Base-by-base conservation (phyloP, 352 stramenopile species). In the Pythium phragmiticola region DNA sequence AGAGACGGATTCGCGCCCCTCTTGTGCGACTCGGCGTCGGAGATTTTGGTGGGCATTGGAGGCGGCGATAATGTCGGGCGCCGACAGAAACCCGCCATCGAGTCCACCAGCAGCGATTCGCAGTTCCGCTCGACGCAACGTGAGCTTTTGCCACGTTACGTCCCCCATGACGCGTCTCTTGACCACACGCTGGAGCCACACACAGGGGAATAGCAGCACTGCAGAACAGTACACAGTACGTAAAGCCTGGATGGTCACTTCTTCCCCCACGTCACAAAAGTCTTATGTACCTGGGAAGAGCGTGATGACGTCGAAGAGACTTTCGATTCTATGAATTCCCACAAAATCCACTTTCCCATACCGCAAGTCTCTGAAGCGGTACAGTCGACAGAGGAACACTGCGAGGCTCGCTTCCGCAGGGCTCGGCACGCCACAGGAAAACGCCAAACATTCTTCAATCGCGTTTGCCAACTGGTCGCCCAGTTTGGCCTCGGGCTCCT, bases 141-240 rank as follows among this genome's bases (percentile, higher is more conserved):
- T 49, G 19, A 90, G 51, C 12, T 60, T 66, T 14, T 66, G 36
- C 79, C 81, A 90, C 23, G 79, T 87, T 39, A 61, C 76, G 12
- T 73, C 46, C 1, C 79, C 79, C 9, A 90, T 59, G 37, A 86
- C 70, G 16, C 79, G 77, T 34, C 60, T 58, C 57, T 69, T 68
- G 11, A 90, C 70, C 8, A 90, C 77, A 13, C 66, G 76, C 30
- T 85, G 81, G 8, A 61, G 34, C 81, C 81, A 90, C 17, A 87
- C 63, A 30, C 75, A 84, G n/a, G 81, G 79, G 47, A 87, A 88
- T 2, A 89, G 46, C 14, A 90, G 62, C 43, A 85, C 81, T 90
- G 36, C 19, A 7, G 26, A 50, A 43, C 5, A 64, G 43, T 13
- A 48, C n/a, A 54, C 19, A 64, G 17, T 41, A 54, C 21, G 47